Conservation (phyloP, 2,329 filamentous ascomycete species). For the Drechmeria coniospora region DNA sequence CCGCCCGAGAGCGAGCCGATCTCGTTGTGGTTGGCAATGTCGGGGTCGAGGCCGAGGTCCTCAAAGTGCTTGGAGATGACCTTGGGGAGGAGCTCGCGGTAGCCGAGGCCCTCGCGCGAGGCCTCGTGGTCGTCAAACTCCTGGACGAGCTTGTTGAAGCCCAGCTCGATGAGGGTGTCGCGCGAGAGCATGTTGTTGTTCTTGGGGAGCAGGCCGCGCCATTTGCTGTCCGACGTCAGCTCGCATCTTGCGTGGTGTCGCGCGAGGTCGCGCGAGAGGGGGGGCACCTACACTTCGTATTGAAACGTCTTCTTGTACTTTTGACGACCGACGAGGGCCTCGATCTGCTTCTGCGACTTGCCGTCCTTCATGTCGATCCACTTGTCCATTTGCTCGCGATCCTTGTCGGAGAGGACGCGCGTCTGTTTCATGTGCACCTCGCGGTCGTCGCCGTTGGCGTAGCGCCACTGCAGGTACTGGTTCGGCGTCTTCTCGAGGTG, state of each 20-base stretch:
- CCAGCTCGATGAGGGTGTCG: conserved; percentile 72
- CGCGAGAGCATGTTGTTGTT: conserved; percentile 85
- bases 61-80: conserved; percentile 97
- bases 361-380: conserved; percentile 74
- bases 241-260: conserved; percentile 11
- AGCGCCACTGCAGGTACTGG: conserved; percentile 97
- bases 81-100: conserved; percentile 81
- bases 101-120: conserved; percentile 94
- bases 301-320: conserved; percentile 99
- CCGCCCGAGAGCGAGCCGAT: conserved; percentile 92
- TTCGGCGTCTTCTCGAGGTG: conserved; percentile 98
- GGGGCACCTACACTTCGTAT: conserved; percentile 67
- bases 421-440: conserved; percentile 98
- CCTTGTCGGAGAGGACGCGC: conserved; percentile 69
- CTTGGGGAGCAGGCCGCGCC: conserved; percentile 78
- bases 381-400: conserved; percentile 85
- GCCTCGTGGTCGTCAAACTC: conserved; percentile 98
- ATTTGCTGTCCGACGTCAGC: conserved; percentile 49
- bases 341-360: conserved; percentile 60
- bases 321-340: conserved; percentile 84
- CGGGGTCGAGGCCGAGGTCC: conserved; percentile 86
- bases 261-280: neutral
- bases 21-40: conserved; percentile 98
- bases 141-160: conserved; percentile 86
- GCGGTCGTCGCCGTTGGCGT: conserved; percentile 89